Evolutionary conservation across 352 stramenopile species (phyloP).

Genomic region (Blastocystis sp.): DNA sequence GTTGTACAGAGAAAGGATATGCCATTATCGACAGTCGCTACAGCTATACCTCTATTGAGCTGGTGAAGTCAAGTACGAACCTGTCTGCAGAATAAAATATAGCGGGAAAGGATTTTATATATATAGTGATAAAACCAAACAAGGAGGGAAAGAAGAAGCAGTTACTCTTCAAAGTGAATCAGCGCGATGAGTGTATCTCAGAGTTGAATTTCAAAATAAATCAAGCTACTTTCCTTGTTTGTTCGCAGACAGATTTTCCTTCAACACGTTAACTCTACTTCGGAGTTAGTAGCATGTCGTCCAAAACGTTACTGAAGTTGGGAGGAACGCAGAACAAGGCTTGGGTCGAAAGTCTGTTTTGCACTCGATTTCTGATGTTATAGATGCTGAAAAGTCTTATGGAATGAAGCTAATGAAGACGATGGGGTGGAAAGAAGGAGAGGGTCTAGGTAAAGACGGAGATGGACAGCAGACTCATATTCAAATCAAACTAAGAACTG

Average conservation of each 20-base stretch:
- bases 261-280: not conserved
- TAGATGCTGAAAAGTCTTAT: conserved; percentile 13
- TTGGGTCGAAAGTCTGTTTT: conserved; percentile 13
- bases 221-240: not conserved
- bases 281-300: conserved; percentile 54
- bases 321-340: conserved; percentile 54
- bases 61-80: not conserved
- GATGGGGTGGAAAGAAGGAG: conserved; percentile 53
- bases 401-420: conserved; percentile 56
- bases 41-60: conserved; percentile 18
- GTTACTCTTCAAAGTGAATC: conserved; percentile 6
- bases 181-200: not conserved
- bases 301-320: not conserved
- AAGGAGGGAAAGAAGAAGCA: conserved; percentile 54
- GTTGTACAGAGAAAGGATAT: not conserved
- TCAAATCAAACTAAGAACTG: not conserved
- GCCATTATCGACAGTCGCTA: conserved; percentile 26
- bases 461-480: conserved; percentile 51
- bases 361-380: not conserved
- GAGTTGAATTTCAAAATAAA: not conserved
- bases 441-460: conserved; percentile 44
- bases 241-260: not conserved
- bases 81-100: not conserved
- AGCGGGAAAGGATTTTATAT: conserved; percentile 56
- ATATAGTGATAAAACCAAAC: conserved; percentile 16